These are phyloP conservation scores for Sugiyamaella smithiae DNA, from an alignment of 805 yeast genomes.

Conservation along the genomic window DNA sequence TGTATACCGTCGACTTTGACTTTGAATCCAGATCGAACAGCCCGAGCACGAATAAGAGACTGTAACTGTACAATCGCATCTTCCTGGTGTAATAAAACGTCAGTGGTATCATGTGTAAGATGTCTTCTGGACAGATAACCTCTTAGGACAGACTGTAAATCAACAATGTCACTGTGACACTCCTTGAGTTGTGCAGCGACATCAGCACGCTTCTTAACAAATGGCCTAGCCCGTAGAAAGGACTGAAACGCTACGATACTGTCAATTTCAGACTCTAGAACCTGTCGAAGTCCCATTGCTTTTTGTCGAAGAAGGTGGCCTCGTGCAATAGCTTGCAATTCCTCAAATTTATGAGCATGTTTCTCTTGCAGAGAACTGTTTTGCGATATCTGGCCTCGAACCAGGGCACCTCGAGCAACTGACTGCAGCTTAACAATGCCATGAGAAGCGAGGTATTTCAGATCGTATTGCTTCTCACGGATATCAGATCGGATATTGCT, in stretches of 20 bases:
- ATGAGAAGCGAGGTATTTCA: conserved; percentile 21
- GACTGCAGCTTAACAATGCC: conserved; percentile 52
- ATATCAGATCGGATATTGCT: conserved; percentile 21
- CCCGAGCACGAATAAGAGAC: conserved; percentile 59
- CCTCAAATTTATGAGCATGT: neutral
- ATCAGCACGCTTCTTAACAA: conserved; percentile 2
- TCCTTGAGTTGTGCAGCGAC: neutral
- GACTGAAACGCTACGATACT: conserved; percentile 28
- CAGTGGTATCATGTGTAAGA: neutral
- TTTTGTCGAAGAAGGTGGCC: conserved; percentile 26
- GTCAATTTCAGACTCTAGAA: conserved; percentile 17
- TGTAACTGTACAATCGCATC: conserved; percentile 47
- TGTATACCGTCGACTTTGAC: conserved; percentile 12
- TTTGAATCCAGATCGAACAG: conserved; percentile 47
- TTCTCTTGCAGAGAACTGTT: neutral
- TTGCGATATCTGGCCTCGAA: conserved; percentile 37
- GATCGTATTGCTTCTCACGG: conserved; percentile 17
- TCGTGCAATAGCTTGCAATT: conserved; percentile 21
- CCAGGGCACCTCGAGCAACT: conserved; percentile 46
- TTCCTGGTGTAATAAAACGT: conserved; percentile 22
- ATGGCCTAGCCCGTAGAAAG: conserved; percentile 14
- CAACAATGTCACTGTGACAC: conserved; percentile 4
- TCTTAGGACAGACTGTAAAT: conserved; percentile 24
- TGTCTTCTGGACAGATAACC: conserved; percentile 15
- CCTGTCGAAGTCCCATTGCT: conserved; percentile 14